Evolutionary conservation across 2,329 filamentous ascomycete species (phyloP).

Genomic region (Ophiosphaerella korrae): DNA sequence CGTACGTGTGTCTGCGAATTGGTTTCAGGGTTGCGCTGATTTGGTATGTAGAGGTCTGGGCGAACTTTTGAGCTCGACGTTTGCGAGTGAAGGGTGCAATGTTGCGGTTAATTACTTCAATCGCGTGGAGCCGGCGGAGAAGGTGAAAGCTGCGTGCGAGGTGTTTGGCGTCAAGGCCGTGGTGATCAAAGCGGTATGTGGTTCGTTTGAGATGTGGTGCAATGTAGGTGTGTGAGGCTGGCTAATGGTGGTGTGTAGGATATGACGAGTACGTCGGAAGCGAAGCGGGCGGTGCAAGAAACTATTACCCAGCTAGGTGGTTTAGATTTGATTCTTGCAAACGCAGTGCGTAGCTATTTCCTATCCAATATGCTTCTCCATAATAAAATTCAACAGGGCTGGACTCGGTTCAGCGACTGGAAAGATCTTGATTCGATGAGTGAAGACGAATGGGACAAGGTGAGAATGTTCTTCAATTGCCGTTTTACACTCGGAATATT

Average conservation of each 20-base stretch:
- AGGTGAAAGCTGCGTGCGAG: constrained; percentile 62
- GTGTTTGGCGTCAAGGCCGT: constrained; percentile 58
- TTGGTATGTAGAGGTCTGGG: constrained; percentile 66
- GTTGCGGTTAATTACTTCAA: constrained; percentile 76
- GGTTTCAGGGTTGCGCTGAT: too few species aligned
- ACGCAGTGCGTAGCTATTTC: constrained; percentile 59
- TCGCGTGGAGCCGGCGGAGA: constrained; percentile 63
- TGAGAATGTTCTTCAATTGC: constrained; percentile 27
- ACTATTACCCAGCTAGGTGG: constrained; percentile 67
- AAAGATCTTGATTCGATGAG: constrained; percentile 62
- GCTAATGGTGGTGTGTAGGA: constrained; percentile 52
- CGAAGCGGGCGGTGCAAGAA: constrained; percentile 63
- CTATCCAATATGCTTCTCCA: not conserved
- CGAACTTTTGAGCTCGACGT: constrained; percentile 68
- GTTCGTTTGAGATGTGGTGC: not conserved
- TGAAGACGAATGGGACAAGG: constrained; percentile 68
- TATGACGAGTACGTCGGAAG: constrained; percentile 64
- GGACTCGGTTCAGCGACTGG: constrained; percentile 65
- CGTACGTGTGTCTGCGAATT: constrained; percentile 50
- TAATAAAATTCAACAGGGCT: constrained; percentile 53
- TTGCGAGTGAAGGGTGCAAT: constrained; percentile 70
- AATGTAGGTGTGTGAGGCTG: too few species aligned
- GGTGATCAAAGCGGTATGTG: constrained; percentile 64
- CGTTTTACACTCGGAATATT: constrained; percentile 7
- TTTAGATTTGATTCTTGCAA: constrained; percentile 78